Evolutionary conservation across 306 rosid genomes (phyloP), one percentile per base, ranked within the genome.

Genomic region (Cercis canadensis): DNA sequence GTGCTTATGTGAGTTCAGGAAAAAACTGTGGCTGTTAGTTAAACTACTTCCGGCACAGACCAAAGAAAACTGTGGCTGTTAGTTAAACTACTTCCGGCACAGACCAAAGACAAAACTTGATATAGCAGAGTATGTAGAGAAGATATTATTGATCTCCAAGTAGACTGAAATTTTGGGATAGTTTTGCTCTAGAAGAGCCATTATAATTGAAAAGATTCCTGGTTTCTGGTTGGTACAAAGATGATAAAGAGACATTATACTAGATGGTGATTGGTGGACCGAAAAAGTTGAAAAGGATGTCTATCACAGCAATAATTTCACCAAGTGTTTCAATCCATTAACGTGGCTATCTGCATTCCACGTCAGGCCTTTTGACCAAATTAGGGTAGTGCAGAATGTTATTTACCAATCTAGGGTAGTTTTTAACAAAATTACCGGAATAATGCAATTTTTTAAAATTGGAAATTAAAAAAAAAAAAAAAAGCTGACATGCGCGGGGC

Each of bases 161-260:
- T 40, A 52, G 47, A 24, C 15, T 24, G n/a, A n/a, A 67, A 72
- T 3, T 9, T 52, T 13, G 70, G 69, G 43, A 62, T 24, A 8
- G 5, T 44, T 44, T 11, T 24, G 16, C 11, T 17, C 53, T 51
- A 1, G 8, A 31, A 62, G 29, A 62, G 55, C 62, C 16, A 10
- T 8, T 0, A 15, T 31, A 1, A 36, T 31, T 8, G 50, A 36
- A 6, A 51, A 36, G 47, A 17, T 11, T 65, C 17, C 45, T 37
- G 43, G 43, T 2, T 24, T 24, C n/a, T 14, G 14, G 13, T 5
- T 9, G 39, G 39, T 34, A 40, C 56, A 32, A 12, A 19, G 79
- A 72, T 73, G 82, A 77, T 82, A 68, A 82, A 66, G 74, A 24
- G 24, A 54, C 67, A 70, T 60, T 54, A 57, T 78, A 51, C 21